Evolutionary conservation across 495 filamentous ascomycete species (phyloP).

Genomic region (Xylaria acuta): DNA sequence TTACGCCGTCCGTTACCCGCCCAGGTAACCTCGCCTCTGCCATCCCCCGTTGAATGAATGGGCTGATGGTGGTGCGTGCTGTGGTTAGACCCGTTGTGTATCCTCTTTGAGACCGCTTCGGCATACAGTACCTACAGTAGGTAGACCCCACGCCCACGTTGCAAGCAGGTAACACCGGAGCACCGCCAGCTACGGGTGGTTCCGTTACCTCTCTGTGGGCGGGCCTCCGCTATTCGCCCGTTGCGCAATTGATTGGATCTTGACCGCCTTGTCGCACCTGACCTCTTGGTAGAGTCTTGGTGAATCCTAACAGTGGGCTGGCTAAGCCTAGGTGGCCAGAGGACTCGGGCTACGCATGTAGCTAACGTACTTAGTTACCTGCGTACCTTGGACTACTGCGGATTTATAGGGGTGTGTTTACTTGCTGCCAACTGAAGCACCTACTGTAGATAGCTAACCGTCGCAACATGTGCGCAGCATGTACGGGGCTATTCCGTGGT

Average conservation of each 20-base stretch:
- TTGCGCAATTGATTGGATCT: slow-evolving; percentile 8
- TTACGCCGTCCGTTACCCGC: neutral
- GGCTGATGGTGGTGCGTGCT: slow-evolving; percentile 5
- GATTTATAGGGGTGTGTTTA: neutral
- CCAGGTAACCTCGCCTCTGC: neutral
- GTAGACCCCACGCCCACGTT: no score
- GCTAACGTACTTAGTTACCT: neutral
- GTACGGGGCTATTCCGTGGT: neutral
- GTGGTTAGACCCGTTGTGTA: neutral
- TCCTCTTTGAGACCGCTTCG: no score
- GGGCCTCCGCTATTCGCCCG: neutral
- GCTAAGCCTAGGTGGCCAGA: slow-evolving; percentile 6
- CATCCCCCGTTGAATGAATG: neutral
- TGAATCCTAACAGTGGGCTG: slow-evolving; percentile 23
- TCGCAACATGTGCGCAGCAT: slow-evolving; percentile 6
- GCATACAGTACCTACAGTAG: no score
- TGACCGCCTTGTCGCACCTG: slow-evolving; percentile 24
- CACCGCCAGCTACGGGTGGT: slow-evolving; percentile 13
- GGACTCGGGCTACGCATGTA: neutral
- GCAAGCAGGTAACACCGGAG: neutral
- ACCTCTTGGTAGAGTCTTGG: slow-evolving; percentile 9
- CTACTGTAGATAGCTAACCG: slow-evolving; percentile 1
- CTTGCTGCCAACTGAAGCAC: neutral
- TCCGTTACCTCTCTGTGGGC: slow-evolving; percentile 10
- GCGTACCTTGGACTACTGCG: neutral